These are phyloP conservation scores for Lagenidium giganteum DNA, from an alignment of 352 stramenopile genomes.

Conservation along the genomic window DNA sequence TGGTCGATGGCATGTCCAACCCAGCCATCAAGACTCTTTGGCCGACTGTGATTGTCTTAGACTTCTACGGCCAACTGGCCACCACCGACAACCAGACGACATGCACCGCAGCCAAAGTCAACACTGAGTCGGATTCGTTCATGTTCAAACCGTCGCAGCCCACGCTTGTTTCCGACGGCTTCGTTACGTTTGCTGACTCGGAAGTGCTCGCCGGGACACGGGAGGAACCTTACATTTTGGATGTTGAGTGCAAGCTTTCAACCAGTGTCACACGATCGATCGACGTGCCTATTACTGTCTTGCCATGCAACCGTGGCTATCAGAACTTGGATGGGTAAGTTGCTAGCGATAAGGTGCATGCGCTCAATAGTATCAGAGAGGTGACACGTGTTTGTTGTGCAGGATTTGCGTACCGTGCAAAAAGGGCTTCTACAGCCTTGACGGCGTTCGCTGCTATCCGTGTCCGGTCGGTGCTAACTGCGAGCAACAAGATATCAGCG, in stretches of 20 bases:
- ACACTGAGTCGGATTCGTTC: constrained; percentile 13
- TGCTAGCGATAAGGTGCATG: no score
- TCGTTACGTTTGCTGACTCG: constrained; percentile 34
- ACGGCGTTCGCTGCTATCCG: constrained; percentile 48
- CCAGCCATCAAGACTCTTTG: no score
- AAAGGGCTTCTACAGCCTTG: constrained; percentile 55
- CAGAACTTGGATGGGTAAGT: no score
- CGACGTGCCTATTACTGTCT: no score
- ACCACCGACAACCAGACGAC: constrained; percentile 42
- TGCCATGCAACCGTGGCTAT: no score
- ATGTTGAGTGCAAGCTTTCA: constrained; percentile 38
- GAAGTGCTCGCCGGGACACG: constrained; percentile 23
- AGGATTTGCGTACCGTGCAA: constrained; percentile 45
- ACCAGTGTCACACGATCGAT: no score
- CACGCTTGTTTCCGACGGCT: constrained; percentile 16
- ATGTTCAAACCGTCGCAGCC: constrained; percentile 33
- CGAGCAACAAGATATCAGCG: constrained; percentile 32
- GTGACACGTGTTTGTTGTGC: no score
- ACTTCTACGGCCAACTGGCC: constrained; percentile 59
- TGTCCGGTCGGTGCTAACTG: constrained; percentile 44
- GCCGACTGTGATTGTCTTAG: no score
- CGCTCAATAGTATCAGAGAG: no score
- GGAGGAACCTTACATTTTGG: constrained; percentile 28
- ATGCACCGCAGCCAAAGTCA: constrained; percentile 25
- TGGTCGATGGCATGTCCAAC: no score